Percentiles rank a stretch among this genome's conserved stretches.
Evolutionary conservation across 768 basidiomycete genomes (phyloP).

Genomic region (Lyophyllum atratum): DNA sequence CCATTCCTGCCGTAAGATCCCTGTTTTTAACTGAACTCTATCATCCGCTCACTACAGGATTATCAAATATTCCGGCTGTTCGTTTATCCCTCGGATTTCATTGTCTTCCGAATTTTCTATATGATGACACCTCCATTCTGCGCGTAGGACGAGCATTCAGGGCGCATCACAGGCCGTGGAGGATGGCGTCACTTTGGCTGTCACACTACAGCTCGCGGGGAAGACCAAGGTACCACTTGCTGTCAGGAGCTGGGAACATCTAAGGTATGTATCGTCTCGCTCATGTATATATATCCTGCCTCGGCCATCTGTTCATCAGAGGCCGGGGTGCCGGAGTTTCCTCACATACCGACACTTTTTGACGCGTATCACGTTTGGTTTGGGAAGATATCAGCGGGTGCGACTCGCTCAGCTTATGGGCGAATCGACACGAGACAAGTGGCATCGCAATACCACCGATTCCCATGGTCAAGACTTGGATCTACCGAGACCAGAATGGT

Average conservation of each 20-base stretch:
- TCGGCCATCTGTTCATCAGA: neutral
- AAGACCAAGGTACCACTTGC: slow-evolving; percentile 13
- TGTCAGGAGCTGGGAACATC: slow-evolving; percentile 13
- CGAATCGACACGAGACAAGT: slow-evolving; percentile 11
- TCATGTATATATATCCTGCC: neutral
- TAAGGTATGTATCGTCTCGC: neutral
- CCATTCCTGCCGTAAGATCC: slow-evolving; percentile 8
- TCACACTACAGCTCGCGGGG: slow-evolving; percentile 6
- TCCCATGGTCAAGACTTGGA: neutral
- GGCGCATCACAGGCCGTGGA: slow-evolving; percentile 7
- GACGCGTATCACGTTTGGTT: neutral
- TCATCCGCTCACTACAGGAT: neutral
- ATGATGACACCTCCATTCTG: neutral
- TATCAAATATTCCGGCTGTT: neutral
- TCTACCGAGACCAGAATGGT: slow-evolving; percentile 8
- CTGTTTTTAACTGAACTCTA: neutral
- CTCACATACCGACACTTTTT: neutral
- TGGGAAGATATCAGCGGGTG: neutral
- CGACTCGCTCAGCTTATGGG: slow-evolving; percentile 9
- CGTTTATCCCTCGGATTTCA: neutral
- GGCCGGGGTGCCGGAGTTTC: neutral
- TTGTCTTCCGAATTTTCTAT: neutral
- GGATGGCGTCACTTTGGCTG: slow-evolving; percentile 2
- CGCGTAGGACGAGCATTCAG: slow-evolving; percentile 3
- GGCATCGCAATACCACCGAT: neutral